phyloP scores from a whole-genome alignment of 768 basidiomycete genomes.

The Collybiopsis confluens region DNA sequence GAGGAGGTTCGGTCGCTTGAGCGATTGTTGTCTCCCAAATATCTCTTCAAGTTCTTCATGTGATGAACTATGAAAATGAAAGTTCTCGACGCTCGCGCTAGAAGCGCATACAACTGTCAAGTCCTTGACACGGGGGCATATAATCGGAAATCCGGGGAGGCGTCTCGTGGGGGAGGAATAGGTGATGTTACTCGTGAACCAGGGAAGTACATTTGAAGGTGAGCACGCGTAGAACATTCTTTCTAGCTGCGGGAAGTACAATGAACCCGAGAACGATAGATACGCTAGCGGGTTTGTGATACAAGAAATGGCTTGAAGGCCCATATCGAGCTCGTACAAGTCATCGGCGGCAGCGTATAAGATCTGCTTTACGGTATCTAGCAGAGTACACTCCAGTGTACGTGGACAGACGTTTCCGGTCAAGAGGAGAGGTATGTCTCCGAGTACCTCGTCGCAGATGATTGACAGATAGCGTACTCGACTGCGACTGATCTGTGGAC shows the following conservation, averaged over 20 bases:
- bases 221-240: conserved; percentile 3
- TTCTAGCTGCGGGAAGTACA: conserved; percentile 1
- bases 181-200: not conserved
- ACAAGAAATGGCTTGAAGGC: not conserved
- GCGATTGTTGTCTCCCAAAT: not conserved
- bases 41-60: not conserved
- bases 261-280: not conserved
- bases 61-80: not conserved
- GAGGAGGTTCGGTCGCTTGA: not conserved
- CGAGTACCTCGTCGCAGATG: not conserved
- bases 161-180: not conserved
- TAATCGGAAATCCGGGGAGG: not conserved
- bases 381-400: not conserved
- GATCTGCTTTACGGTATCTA: not conserved
- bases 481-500: not conserved
- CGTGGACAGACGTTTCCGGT: not conserved
- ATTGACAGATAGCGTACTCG: conserved; percentile 2
- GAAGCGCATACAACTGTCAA: not conserved
- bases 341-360: not conserved
- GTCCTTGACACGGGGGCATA: not conserved
- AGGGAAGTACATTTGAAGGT: not conserved
- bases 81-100: not conserved
- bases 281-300: not conserved
- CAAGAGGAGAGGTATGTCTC: not conserved
- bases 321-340: conserved; percentile 5